These are phyloP conservation scores for Hyphopichia homilentoma DNA, from an alignment of 805 yeast species.

Conservation along the genomic window DNA sequence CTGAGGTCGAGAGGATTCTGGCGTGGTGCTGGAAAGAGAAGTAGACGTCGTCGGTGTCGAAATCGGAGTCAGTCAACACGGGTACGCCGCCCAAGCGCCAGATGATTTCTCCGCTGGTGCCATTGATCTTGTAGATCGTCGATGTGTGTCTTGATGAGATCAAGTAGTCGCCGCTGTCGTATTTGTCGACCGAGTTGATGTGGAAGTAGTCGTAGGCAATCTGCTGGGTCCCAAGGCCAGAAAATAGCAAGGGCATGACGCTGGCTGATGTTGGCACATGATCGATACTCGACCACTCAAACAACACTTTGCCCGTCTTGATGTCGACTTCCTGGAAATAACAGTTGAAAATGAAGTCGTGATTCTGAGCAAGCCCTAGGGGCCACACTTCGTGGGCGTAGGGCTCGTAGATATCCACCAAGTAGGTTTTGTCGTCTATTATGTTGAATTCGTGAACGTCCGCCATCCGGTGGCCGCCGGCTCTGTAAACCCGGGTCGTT, in stretches of 20 bases:
- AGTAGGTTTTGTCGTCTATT: conserved; percentile 17
- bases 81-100: conserved; percentile 25
- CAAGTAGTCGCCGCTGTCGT: conserved; percentile 23
- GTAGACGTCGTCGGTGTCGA: conserved; percentile 12
- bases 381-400: not conserved
- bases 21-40: conserved; percentile 34
- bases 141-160: conserved; percentile 28
- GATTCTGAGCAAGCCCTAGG: conserved; percentile 4
- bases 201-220: conserved; percentile 35
- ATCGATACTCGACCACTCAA: conserved; percentile 23
- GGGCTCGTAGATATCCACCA: conserved; percentile 26
- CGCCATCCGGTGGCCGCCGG: conserved; percentile 22
- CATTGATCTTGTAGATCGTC: conserved; percentile 24
- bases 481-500: conserved; percentile 17
- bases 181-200: conserved; percentile 31
- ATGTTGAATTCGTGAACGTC: conserved; percentile 31
- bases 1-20: conserved; percentile 14
- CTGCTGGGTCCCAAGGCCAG: conserved; percentile 23
- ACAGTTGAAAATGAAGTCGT: conserved; percentile 27
- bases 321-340: conserved; percentile 27
- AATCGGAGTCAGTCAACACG: not conserved
- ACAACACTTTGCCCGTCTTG: conserved; percentile 23
- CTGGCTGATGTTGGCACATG: conserved; percentile 25
- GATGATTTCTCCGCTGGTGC: conserved; percentile 24
- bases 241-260: conserved; percentile 18